phyloP scores from a whole-genome alignment of 106 monocot genomes.

The Acorus calamus region DNA sequence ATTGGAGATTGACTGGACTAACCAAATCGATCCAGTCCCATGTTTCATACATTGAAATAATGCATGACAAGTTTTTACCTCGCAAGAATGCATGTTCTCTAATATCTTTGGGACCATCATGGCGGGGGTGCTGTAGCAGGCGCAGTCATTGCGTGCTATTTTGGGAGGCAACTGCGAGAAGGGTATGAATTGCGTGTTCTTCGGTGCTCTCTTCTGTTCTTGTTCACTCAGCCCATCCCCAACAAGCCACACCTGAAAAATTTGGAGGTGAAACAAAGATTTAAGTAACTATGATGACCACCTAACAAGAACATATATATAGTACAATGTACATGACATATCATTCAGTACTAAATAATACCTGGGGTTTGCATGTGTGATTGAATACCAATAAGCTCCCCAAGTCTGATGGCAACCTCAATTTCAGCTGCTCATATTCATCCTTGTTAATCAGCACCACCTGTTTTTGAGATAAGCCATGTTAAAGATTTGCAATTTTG shows the following conservation, averaged over 20 bases:
- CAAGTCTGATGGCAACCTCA: slow-evolving; percentile 15
- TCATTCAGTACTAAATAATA: slow-evolving; percentile 1
- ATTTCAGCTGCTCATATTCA: slow-evolving; percentile 51
- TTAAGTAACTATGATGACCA: neutral
- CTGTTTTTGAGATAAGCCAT: slow-evolving; percentile 7
- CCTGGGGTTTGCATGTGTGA: slow-evolving; percentile 32
- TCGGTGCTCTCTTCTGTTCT: slow-evolving; percentile 46
- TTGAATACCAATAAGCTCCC: slow-evolving; percentile 28
- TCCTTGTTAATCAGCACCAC: slow-evolving; percentile 34
- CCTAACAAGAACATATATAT: neutral
- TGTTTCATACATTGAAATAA: too few relatives aligned
- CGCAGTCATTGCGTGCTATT: slow-evolving; percentile 48
- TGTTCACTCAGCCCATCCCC: slow-evolving; percentile 37
- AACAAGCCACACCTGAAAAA: slow-evolving; percentile 53
- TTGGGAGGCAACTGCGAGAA: slow-evolving; percentile 60
- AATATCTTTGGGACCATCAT: slow-evolving; percentile 47
- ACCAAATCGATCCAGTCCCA: too few relatives aligned
- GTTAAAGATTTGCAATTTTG: too few relatives aligned
- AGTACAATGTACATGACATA: too few relatives aligned
- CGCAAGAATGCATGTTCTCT: slow-evolving; percentile 70
- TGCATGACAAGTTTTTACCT: slow-evolving; percentile 26
- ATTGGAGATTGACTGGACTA: too few relatives aligned
- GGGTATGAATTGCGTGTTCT: slow-evolving; percentile 49
- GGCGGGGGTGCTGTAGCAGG: slow-evolving; percentile 58
- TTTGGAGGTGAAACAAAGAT: neutral